Percentiles rank a stretch among this genome's conserved stretches.
Evolutionary conservation across 345 rosid species (phyloP).

Genomic region (Boechera retrofracta): DNA sequence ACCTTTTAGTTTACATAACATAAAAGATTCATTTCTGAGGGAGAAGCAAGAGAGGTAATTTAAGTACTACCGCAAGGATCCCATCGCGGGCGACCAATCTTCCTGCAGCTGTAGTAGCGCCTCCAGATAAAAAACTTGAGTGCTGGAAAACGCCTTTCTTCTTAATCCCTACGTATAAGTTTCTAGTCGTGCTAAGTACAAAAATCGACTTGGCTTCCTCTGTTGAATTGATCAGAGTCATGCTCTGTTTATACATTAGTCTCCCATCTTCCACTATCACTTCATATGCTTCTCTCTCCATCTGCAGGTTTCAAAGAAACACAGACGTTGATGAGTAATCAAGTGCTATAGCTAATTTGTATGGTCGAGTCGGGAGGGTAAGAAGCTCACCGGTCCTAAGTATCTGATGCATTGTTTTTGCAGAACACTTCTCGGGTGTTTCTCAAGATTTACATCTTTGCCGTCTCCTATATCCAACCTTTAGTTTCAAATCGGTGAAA

Average conservation of each 20-base stretch:
- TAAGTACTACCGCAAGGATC: slow-evolving; percentile 64
- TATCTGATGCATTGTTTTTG: slow-evolving; percentile 64
- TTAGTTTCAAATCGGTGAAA: slow-evolving; percentile 34
- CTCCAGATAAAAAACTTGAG: slow-evolving; percentile 76
- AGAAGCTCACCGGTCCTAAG: slow-evolving; percentile 68
- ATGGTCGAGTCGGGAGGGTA: neutral
- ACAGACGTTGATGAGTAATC: slow-evolving; percentile 6
- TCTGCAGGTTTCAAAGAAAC: slow-evolving; percentile 46
- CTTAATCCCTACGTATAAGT: slow-evolving; percentile 65
- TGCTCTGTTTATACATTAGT: slow-evolving; percentile 57
- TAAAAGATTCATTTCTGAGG: neutral
- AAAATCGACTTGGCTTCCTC: slow-evolving; percentile 68
- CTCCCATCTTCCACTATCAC: slow-evolving; percentile 68
- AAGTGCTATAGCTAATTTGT: neutral
- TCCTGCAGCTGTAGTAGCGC: slow-evolving; percentile 71
- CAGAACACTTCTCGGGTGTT: slow-evolving; percentile 54
- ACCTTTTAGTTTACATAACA: slow-evolving; percentile 23
- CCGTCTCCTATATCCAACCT: slow-evolving; percentile 89
- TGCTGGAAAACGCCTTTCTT: slow-evolving; percentile 70
- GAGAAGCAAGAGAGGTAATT: neutral
- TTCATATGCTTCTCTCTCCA: slow-evolving; percentile 68
- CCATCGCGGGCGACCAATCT: slow-evolving; percentile 62
- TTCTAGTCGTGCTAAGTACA: slow-evolving; percentile 71
- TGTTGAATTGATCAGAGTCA: slow-evolving; percentile 51
- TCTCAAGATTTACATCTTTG: slow-evolving; percentile 63